Percentiles rank a stretch among this genome's conserved stretches.
Conservation (phyloP, 2,329 filamentous ascomycete genomes). For the Diplodia corticola region DNA sequence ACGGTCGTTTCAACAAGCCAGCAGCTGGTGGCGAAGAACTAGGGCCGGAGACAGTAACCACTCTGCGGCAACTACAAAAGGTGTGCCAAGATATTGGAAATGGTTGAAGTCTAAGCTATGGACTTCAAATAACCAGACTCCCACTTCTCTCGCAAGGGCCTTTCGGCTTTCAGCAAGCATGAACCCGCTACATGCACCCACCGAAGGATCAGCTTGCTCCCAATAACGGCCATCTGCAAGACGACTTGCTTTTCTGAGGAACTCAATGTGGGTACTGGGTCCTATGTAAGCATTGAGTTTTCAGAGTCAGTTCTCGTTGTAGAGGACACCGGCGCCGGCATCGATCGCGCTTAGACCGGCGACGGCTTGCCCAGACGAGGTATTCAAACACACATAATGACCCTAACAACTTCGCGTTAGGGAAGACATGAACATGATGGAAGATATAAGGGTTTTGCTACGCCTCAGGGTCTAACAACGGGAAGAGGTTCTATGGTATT, state of each 20-base stretch:
- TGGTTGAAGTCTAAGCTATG: neutral
- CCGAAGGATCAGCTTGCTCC: neutral
- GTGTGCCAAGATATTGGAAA: conserved; percentile 48
- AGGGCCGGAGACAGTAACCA: conserved; percentile 66
- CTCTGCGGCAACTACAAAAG: conserved; percentile 63
- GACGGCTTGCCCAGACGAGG: neutral
- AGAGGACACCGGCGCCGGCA: neutral
- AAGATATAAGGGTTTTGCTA: neutral
- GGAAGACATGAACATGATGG: neutral
- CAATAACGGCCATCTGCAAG: neutral
- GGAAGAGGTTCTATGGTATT: neutral
- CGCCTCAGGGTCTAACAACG: neutral
- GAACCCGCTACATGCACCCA: neutral
- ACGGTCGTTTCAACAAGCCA: conserved; percentile 64
- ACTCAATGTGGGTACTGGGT: neutral
- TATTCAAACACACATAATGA: neutral
- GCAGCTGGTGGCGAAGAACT: conserved; percentile 60
- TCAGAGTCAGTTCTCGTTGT: neutral
- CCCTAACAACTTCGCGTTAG: neutral
- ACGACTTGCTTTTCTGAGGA: neutral
- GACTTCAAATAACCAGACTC: neutral
- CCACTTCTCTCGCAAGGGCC: neutral
- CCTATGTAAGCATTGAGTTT: neutral
- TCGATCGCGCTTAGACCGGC: neutral
- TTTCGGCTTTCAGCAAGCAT: neutral